phyloP scores from a whole-genome alignment of 2,329 filamentous ascomycete genomes.

The Lachnellula hyalina region DNA sequence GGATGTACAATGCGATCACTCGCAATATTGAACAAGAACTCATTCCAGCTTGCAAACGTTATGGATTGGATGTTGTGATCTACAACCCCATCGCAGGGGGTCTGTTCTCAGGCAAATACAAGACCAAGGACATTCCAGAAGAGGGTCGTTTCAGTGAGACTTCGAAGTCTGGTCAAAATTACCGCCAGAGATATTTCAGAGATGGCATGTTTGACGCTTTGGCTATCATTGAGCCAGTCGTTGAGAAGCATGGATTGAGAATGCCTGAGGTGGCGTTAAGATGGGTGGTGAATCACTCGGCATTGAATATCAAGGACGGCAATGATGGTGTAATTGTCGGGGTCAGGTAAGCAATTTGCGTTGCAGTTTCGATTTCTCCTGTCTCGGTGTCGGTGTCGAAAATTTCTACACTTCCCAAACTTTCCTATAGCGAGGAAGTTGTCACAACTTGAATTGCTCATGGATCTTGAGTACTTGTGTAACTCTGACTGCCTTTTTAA shows the following conservation, averaged over 20 bases:
- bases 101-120: constrained; percentile 67
- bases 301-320: constrained; percentile 45
- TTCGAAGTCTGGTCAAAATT: constrained; percentile 40
- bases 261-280: constrained; percentile 56
- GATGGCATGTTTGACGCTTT: constrained; percentile 58
- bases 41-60: constrained; percentile 66
- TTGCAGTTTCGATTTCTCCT: not conserved
- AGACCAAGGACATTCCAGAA: constrained; percentile 47
- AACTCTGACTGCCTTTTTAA: no score
- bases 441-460: no score
- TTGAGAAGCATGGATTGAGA: constrained; percentile 52
- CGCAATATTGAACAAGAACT: constrained; percentile 71
- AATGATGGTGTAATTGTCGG: constrained; percentile 40
- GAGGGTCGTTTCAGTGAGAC: constrained; percentile 66
- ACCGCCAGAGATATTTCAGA: constrained; percentile 58
- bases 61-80: constrained; percentile 71
- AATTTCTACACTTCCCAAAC: not conserved
- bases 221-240: constrained; percentile 52
- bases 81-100: constrained; percentile 82
- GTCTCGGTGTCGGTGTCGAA: no score
- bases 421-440: no score
- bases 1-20: constrained; percentile 80
- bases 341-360: constrained; percentile 22
- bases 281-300: constrained; percentile 55
- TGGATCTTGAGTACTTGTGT: no score